Evolutionary conservation across 306 rosid genomes (phyloP), one percentile per base, ranked within the genome.

Genomic region (Mimosa pudica): DNA sequence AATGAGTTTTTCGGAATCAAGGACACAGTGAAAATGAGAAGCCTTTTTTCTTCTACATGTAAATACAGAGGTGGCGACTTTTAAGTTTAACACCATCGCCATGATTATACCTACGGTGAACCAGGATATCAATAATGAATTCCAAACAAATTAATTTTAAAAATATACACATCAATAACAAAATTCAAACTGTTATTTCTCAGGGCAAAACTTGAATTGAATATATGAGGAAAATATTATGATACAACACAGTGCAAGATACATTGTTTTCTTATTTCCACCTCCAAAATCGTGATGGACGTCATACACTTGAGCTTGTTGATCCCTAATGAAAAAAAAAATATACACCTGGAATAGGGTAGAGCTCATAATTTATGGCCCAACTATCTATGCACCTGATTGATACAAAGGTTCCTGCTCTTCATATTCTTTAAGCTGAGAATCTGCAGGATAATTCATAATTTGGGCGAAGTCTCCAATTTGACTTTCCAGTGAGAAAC

Each of bases 201-300:
- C n/a, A 33, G 13, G 47, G 54, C 11, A 52, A 66, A 71, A 16
- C 66, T 47, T 71, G 78, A 58, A 52, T 30, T 62, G 63, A 70
- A 49, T 75, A 57, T 81, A 36, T 12, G 47, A 77, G 20, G 44
- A 46, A 58, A 44, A 62, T 46, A 70, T 76, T 46, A 70, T 76
- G 47, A 63, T 52, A 70, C 54, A 63, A 73, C 62, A 11, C 57
- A 77, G 64, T 70, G 74, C 52, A 69, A 60, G 66, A 77, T 80
- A 86, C 76, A 77, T 63, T 38, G 16, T 35, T 57, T 54, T 55
- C 70, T 63, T 46, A 11, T 24, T 18, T 69, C 63, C 64, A n/a
- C 55, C 84, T 80, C 78, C 38, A 69, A 71, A 80, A 80, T 32
- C 77, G 57, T 10, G 1, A 24, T 24, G 74, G 20, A 70, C 74